Base-by-base conservation (phyloP, 257 asterid species). In the Solanum sitiens region DNA sequence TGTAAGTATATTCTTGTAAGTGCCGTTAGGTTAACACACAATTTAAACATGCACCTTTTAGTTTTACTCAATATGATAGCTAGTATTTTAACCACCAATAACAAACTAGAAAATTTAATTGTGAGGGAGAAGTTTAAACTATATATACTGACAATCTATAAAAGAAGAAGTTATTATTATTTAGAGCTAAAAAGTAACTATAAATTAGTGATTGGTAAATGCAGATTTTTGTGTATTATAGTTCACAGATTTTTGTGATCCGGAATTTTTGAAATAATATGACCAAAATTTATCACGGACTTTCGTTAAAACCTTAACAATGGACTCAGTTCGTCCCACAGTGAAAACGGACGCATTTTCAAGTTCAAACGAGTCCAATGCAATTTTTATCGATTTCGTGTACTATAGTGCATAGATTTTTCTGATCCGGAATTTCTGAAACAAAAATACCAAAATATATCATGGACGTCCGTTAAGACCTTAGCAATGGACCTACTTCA, bases 391-490 rank as follows among this genome's bases (percentile, higher is more conserved):
- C 39, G 39, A 0, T 37, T 37, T 37, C 39, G 39, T 37, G 39
- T 37, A 0, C 7, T 37, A 37, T 35, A 35, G 0, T 37, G 7
- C 39, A 37, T 37, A 1, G 0, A 37, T 37, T 37, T 37, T 1
- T 5, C 7, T 1, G 6, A 37, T 37, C 5, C 2, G 39, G 7
- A 35, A 35, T 37, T 37, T 0, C 39, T 1, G 0, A 37, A 37
- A 37, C 2, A 37, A 37, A 37, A 37, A 5, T 1, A 0, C 5
- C 39, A 0, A 37, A 37, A 37, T 0, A 5, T 37, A 0, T 35
- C 39, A 35, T 35, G 7, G 39, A 35, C 39, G 1, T 5, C 7
- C 7, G 0, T 37, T 37, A 1, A 37, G 39, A 37, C 7, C 2
- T 37, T 37, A 1, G 39, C 6, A 5, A 37, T 6, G 7, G 39